Evolutionary conservation across 2,329 filamentous ascomycete species (phyloP).

Genomic region (Fusarium circinatum): DNA sequence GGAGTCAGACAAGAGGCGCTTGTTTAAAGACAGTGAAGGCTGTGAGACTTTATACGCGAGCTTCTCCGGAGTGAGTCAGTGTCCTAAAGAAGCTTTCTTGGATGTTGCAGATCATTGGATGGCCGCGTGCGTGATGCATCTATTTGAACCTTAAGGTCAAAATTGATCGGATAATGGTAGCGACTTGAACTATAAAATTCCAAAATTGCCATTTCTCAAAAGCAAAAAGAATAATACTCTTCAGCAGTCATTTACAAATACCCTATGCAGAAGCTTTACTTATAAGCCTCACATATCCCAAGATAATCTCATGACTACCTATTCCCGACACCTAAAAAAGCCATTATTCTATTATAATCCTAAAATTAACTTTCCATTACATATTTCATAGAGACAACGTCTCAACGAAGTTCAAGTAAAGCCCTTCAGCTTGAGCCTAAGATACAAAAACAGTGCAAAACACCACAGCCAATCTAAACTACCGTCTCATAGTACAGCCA

Average conservation of each 20-base stretch:
- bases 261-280: not conserved
- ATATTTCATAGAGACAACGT: fast-evolving
- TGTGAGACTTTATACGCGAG: not conserved
- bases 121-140: not conserved
- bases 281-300: fast-evolving
- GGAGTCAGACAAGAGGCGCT: not conserved
- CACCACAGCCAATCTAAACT: not conserved
- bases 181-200: not conserved
- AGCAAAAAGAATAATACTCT: not conserved
- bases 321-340: fast-evolving
- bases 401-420: fast-evolving
- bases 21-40: fast-evolving
- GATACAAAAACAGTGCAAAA: not conserved
- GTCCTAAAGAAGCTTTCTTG: not conserved
- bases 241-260: not conserved
- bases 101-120: not conserved
- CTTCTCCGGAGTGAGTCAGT: too few relatives aligned
- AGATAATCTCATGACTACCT: not conserved
- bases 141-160: not conserved
- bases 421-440: fast-evolving
- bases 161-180: not conserved
- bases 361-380: not conserved
- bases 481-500: not conserved
- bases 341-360: fast-evolving
- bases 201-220: not conserved